These are phyloP conservation scores for Trypanosoma vivax DNA, from an alignment of 208 protist species.

Conservation along the genomic window DNA sequence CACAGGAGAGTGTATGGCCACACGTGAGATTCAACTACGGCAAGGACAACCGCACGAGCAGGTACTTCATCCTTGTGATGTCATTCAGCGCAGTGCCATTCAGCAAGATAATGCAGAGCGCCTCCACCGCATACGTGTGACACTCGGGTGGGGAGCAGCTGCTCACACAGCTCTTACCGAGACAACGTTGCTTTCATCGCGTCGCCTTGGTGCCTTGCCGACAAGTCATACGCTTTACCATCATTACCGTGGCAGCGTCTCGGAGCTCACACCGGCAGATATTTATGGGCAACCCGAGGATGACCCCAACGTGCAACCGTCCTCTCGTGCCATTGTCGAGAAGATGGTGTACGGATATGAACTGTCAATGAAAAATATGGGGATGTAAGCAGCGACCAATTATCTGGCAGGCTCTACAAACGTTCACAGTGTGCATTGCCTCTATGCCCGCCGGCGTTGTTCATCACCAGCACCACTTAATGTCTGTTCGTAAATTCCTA, in stretches of 20 bases:
- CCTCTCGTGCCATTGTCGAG: slow-evolving; percentile 69
- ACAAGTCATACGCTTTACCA: slow-evolving; percentile 76
- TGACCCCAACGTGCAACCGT: slow-evolving; percentile 81
- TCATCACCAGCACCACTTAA: too few relatives aligned
- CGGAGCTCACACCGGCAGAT: slow-evolving; percentile 52
- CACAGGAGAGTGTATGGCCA: slow-evolving; percentile 18
- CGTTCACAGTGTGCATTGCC: too few relatives aligned
- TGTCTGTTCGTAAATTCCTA: too few relatives aligned
- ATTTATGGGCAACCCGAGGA: slow-evolving; percentile 78
- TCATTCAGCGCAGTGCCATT: slow-evolving; percentile 64
- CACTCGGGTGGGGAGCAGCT: slow-evolving; percentile 67
- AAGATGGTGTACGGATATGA: slow-evolving; percentile 73
- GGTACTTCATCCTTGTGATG: slow-evolving; percentile 81
- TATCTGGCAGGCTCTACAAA: too few relatives aligned
- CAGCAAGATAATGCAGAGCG: slow-evolving; percentile 72
- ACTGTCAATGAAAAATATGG: slow-evolving; percentile 79
- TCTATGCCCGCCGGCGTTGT: too few relatives aligned
- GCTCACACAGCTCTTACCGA: slow-evolving; percentile 68
- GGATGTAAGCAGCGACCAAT: too few relatives aligned
- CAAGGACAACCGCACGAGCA: slow-evolving; percentile 32
- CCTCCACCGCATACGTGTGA: slow-evolving; percentile 78
- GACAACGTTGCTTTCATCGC: slow-evolving; percentile 57
- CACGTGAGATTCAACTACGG: slow-evolving; percentile 48
- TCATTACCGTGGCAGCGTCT: slow-evolving; percentile 70
- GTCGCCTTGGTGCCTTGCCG: slow-evolving; percentile 65